Evolutionary conservation across 2,329 filamentous ascomycete genomes (phyloP).

Genomic region (Aspergillus sp.): DNA sequence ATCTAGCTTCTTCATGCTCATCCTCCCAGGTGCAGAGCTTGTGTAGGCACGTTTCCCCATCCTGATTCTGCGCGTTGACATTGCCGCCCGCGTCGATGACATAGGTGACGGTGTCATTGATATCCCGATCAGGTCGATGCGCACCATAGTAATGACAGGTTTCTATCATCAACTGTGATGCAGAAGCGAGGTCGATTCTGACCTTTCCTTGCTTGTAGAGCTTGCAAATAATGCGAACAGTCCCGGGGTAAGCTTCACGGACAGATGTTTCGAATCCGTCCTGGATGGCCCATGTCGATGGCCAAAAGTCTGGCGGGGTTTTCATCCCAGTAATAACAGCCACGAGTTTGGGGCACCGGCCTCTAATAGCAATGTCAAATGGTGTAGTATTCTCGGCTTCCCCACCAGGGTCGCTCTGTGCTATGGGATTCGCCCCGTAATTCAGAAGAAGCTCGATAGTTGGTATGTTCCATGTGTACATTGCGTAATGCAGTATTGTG

Average conservation of each 20-base stretch:
- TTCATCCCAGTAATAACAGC: neutral
- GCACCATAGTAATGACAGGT: neutral
- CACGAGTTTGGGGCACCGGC: neutral
- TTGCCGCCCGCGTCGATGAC: neutral
- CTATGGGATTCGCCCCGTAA: neutral
- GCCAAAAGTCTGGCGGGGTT: neutral
- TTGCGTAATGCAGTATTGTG: neutral
- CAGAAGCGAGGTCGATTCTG: neutral
- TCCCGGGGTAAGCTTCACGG: neutral
- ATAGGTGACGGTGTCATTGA: neutral
- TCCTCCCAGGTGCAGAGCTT: neutral
- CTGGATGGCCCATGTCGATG: neutral
- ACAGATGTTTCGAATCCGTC: neutral
- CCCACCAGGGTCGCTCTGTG: neutral
- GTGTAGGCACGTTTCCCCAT: neutral
- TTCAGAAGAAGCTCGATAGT: neutral
- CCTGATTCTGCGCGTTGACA: neutral
- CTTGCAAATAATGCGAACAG: neutral
- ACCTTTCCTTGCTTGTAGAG: neutral
- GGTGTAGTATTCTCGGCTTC: neutral
- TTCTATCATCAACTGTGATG: neutral
- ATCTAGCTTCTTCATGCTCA: neutral
- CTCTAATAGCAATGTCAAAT: neutral
- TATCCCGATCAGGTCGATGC: neutral
- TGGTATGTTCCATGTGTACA: neutral